Percentiles rank a stretch among this genome's conserved stretches.
phyloP scores from a whole-genome alignment of 768 basidiomycete species.

The Saitozyma podzolica region DNA sequence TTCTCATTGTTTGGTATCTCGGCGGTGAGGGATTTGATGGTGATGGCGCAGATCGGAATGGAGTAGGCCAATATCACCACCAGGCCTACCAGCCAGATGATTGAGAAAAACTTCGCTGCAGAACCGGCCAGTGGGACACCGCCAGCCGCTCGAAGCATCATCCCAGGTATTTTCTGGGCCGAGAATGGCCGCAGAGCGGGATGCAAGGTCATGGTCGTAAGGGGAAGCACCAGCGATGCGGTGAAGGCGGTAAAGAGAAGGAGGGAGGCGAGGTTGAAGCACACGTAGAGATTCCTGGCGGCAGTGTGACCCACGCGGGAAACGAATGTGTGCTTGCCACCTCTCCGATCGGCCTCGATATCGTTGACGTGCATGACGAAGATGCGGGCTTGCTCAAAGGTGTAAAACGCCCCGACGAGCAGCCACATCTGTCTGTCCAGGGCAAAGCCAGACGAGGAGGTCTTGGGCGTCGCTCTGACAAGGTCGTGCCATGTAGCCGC shows the following conservation, averaged over 20 bases:
- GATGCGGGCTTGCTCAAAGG: slow-evolving; percentile 32
- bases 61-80: slow-evolving; percentile 14
- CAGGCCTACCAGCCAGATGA: slow-evolving; percentile 16
- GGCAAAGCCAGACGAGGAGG: slow-evolving; percentile 8
- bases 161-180: not conserved
- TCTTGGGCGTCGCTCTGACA: not conserved
- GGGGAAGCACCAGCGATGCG: not conserved
- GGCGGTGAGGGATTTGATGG: slow-evolving; percentile 19
- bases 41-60: slow-evolving; percentile 21
- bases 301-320: slow-evolving; percentile 17
- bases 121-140: not conserved
- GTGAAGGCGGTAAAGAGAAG: slow-evolving; percentile 9
- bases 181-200: too few species aligned
- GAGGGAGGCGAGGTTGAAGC: slow-evolving; percentile 14
- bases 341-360: slow-evolving; percentile 29
- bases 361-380: slow-evolving; percentile 39
- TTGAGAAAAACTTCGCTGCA: not conserved
- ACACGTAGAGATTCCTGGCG: slow-evolving; percentile 22
- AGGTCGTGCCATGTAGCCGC: slow-evolving; percentile 8
- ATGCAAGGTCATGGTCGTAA: too few species aligned
- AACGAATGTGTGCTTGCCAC: slow-evolving; percentile 25
- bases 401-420: slow-evolving; percentile 23
- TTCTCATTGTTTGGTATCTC: slow-evolving; percentile 7
- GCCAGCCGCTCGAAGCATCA: not conserved
- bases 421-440: slow-evolving; percentile 22